Evolutionary conservation across 2,329 filamentous ascomycete genomes (phyloP).

Genomic region (Talaromyces sp.): DNA sequence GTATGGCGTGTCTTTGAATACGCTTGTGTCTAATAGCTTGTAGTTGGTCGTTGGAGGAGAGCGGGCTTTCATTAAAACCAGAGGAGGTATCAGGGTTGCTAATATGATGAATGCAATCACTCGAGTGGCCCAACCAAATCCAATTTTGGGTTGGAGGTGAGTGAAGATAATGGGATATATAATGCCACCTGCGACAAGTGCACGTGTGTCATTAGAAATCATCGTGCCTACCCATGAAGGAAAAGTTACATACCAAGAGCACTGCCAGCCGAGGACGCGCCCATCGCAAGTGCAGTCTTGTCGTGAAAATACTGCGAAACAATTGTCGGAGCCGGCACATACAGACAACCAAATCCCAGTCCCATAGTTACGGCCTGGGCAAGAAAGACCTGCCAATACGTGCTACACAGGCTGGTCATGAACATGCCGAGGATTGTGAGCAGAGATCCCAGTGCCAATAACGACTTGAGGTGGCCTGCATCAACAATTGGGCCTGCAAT

Average conservation of each 20-base stretch:
- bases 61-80: constrained; percentile 47
- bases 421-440: constrained; percentile 47
- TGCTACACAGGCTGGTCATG: constrained; percentile 44
- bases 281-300: constrained; percentile 32
- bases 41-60: constrained; percentile 31
- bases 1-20: constrained; percentile 43
- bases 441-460: constrained; percentile 31
- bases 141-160: constrained; percentile 53
- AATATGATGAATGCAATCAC: constrained; percentile 62
- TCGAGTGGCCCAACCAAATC: constrained; percentile 60
- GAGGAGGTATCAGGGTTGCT: constrained; percentile 54
- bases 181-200: constrained; percentile 50
- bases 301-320: constrained; percentile 31
- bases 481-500: constrained; percentile 44
- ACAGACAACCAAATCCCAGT: constrained; percentile 43
- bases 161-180: constrained; percentile 64
- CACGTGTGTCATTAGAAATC: not conserved
- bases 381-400: constrained; percentile 53
- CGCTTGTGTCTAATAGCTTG: constrained; percentile 39
- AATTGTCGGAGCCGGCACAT: constrained; percentile 31
- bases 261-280: constrained; percentile 30
- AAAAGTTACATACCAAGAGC: constrained; percentile 28
- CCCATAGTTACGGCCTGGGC: constrained; percentile 45
- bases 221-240: not conserved
- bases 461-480: constrained; percentile 39